Base-by-base conservation (phyloP, 148 eudicot species). In the Rhododendron mucronatum region DNA sequence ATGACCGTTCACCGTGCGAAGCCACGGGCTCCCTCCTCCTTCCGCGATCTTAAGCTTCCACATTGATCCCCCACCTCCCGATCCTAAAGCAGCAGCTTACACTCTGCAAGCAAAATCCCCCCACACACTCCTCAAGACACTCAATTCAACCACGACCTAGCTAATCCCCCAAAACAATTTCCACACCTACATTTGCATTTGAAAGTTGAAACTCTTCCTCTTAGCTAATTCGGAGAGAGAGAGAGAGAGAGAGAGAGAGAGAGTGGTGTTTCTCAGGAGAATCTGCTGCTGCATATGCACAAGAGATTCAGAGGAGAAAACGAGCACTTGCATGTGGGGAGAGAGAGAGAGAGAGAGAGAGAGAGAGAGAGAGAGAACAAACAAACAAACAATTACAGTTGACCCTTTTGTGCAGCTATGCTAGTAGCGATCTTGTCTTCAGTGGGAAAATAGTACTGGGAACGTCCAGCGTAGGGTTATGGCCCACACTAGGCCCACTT, bases 21-120 rank as follows among this genome's bases (percentile, higher is more conserved):
- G 84, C 97, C 98, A 93, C 3, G 97, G 94, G 69, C 80, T 92
- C 83, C 87, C 91, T 81, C 96, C 91, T 79, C 96, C 97, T 86
- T 94, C 96, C 2, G 97, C 97, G 75, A 94, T 87, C 91, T 94
- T 96, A 86, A 96, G 88, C 94, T 94, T 96, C 99, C 99, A 96
- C 99, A 96, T 96, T 87, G 30, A 59, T 59, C 65, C 65, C 65
- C 65, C 23, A 18, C n/a, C n/a, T 18, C 8, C 63, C 61, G 26
- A 67, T 67, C 73, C 11, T 67, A 67, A 28, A 67, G 33, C 74
- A 67, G 33, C 74, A 7, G 28, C 69, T 57, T 57, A n/a, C n/a
- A 2, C 69, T 8, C 26, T 61, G n/a, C 11, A 61, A 61, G 67
- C 23, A 16, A 55, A 55, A 53, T 53, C 3, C 20, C 20, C 59